phyloP scores from a whole-genome alignment of 2,329 filamentous ascomycete genomes.

The Knoxdaviesia capensis region DNA sequence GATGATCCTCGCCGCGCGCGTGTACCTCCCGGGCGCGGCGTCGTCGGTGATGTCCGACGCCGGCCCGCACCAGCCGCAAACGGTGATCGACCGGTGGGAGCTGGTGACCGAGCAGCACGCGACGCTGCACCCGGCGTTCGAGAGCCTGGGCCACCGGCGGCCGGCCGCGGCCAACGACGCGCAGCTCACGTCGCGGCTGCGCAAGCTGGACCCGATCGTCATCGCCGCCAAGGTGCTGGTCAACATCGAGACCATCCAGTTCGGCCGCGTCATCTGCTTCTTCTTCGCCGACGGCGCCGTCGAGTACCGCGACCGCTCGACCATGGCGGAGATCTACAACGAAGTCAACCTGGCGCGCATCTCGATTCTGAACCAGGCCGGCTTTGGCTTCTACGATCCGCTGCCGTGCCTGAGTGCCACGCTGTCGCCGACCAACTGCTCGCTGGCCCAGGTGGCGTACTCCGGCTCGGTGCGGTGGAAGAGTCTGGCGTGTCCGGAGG shows the following conservation, averaged over 20 bases:
- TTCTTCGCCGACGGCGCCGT: slow-evolving; percentile 63
- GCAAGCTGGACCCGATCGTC: slow-evolving; percentile 45
- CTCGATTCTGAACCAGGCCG: slow-evolving; percentile 52
- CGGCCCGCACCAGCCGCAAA: slow-evolving; percentile 37
- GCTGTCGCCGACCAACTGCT: slow-evolving; percentile 39
- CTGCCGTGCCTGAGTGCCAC: slow-evolving; percentile 33
- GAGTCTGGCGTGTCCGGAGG: slow-evolving; percentile 27
- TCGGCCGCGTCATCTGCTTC: slow-evolving; percentile 52
- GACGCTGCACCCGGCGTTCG: slow-evolving; percentile 53
- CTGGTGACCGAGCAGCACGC: slow-evolving; percentile 46
- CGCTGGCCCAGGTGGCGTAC: slow-evolving; percentile 37
- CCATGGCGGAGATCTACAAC: slow-evolving; percentile 47
- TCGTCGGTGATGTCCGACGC: no score
- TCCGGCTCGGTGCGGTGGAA: slow-evolving; percentile 40
- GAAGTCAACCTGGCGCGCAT: slow-evolving; percentile 45
- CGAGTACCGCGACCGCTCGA: slow-evolving; percentile 58
- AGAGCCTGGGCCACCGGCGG: slow-evolving; percentile 47
- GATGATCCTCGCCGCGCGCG: slow-evolving; percentile 55
- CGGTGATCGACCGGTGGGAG: slow-evolving; percentile 69
- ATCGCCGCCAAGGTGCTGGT: slow-evolving; percentile 53
- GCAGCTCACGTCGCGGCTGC: slow-evolving; percentile 23
- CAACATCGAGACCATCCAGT: slow-evolving; percentile 45
- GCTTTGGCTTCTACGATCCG: slow-evolving; percentile 48
- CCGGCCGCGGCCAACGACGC: slow-evolving; percentile 24
- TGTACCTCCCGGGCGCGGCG: slow-evolving; percentile 30